Conservation (phyloP, 2,329 filamentous ascomycete genomes). For the Trichoderma lentiforme region DNA sequence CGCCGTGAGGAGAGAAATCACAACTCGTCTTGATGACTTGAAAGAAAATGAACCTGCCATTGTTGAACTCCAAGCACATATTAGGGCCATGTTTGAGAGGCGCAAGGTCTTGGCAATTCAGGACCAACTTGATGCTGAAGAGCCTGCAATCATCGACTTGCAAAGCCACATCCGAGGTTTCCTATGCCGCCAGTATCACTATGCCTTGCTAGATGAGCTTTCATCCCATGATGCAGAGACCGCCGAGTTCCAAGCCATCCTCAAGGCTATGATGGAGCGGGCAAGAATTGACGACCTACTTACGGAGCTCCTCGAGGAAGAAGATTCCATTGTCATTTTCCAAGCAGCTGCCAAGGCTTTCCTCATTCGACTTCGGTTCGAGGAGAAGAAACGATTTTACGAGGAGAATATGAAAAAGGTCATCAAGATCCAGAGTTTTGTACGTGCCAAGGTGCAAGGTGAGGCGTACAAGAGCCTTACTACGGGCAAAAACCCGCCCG, state of each 20-base stretch:
- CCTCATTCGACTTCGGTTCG: slow-evolving; percentile 70
- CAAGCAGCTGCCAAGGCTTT: slow-evolving; percentile 73
- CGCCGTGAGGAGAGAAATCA: slow-evolving; percentile 50
- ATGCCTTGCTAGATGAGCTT: slow-evolving; percentile 65
- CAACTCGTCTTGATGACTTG: slow-evolving; percentile 47
- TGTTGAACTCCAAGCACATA: slow-evolving; percentile 53
- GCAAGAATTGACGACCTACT: slow-evolving; percentile 71
- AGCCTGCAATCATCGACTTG: slow-evolving; percentile 55
- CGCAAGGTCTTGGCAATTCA: slow-evolving; percentile 47
- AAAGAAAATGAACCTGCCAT: slow-evolving; percentile 44
- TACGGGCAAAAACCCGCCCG: slow-evolving; percentile 91
- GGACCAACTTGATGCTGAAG: slow-evolving; percentile 56
- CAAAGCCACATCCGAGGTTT: slow-evolving; percentile 68
- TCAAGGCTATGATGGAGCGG: slow-evolving; percentile 75
- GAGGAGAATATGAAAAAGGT: slow-evolving; percentile 98
- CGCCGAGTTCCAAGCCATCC: slow-evolving; percentile 68
- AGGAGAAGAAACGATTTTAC: slow-evolving; percentile 84
- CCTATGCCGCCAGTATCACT: slow-evolving; percentile 58
- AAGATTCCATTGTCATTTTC: slow-evolving; percentile 70
- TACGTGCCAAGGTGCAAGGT: slow-evolving; percentile 90
- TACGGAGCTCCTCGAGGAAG: slow-evolving; percentile 74
- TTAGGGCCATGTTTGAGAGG: slow-evolving; percentile 61
- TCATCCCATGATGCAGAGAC: slow-evolving; percentile 65
- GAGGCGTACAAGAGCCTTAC: slow-evolving; percentile 98
- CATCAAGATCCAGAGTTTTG: slow-evolving; percentile 96